Evolutionary conservation across 1,284 basidiomycete genomes (phyloP).

Genomic region (Coriolopsis trogii): DNA sequence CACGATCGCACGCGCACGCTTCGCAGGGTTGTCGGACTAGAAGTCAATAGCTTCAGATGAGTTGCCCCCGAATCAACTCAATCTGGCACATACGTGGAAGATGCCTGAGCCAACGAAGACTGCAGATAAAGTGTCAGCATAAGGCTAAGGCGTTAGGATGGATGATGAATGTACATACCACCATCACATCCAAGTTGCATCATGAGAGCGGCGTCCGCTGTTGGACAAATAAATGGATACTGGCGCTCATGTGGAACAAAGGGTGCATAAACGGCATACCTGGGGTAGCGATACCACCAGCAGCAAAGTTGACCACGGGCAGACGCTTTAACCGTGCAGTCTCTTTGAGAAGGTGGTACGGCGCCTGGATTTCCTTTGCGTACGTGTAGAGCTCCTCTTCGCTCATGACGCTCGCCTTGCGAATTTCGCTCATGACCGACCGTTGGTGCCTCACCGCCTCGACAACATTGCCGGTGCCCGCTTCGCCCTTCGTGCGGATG

Average conservation of each 20-base stretch:
- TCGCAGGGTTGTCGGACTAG: constrained; percentile 91
- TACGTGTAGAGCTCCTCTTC: constrained; percentile 96
- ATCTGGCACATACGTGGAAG: constrained; percentile 74
- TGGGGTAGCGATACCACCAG: constrained; percentile 96
- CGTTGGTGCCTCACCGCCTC: constrained; percentile 96
- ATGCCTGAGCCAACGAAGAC: constrained; percentile 96
- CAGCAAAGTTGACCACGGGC: constrained; percentile 95
- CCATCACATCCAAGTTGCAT: constrained; percentile 99
- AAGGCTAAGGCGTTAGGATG: constrained; percentile 14
- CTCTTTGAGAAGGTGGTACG: constrained; percentile 98
- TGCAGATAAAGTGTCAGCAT: constrained; percentile 33
- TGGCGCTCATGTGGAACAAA: constrained; percentile 2
- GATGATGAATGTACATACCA: constrained; percentile 53
- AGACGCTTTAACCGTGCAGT: constrained; percentile 91
- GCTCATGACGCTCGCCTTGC: constrained; percentile 82
- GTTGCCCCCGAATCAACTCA: constrained; percentile 1
- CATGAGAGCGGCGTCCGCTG: constrained; percentile 97
- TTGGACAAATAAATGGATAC: constrained; percentile 6
- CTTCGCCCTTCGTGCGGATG: constrained; percentile 97
- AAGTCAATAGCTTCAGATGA: constrained; percentile 2
- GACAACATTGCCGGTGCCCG: constrained; percentile 97
- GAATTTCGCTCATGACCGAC: constrained; percentile 83
- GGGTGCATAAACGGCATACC: constrained; percentile 52
- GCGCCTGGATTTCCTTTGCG: constrained; percentile 93
- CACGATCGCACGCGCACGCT: constrained; percentile 95